Evolutionary conservation across 2,329 filamentous ascomycete genomes (phyloP), one percentile per base, ranked within the genome.

Genomic region (Fusarium cyanostomum): DNA sequence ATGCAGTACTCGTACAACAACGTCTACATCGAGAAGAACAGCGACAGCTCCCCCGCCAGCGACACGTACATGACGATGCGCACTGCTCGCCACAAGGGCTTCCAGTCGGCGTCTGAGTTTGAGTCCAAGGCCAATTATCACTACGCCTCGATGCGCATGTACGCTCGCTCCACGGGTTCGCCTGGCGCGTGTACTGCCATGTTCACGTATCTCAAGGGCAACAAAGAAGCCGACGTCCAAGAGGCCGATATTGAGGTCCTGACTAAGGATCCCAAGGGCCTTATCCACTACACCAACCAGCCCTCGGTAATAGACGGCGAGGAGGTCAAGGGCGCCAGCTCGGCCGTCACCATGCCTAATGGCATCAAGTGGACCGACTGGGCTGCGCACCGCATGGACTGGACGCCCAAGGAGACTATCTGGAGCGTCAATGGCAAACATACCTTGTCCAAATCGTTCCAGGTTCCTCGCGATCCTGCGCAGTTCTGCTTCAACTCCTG

Each of bases 281-380:
- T 73, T 11, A 74, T 84, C 37, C 80, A 83, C 62, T 88, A 86
- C 74, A 87, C 85, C 13, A 88, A 88, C 70, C 86, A 88, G 71
- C 85, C 85, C 0, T 75, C 82, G 0, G 79, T 81, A 52, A 79
- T 76, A 38, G 74, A 75, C 3, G 71, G 80, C 16, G 75, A 79
- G 24, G 76, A 79, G 9, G 73, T 85, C 24, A 66, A 76, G 1
- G 73, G 75, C n/a, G 80, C 84, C 2, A 81, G 80, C 1, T 57
- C 75, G 4, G 80, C 78, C 33, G 76, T 77, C 15, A 80, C 78
- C 1, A 72, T 82, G 15, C 79, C 83, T 3, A 61, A 77, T 8
- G 72, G 75, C 4, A 69, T 73, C 7, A 73, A 73, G 15, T 85
- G 84, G 82, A 76, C 80, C 26, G 76, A 83, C 24, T 88, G 85